Evolutionary conservation across 2,329 filamentous ascomycete species (phyloP).

Genomic region (Dactylellina sp.): DNA sequence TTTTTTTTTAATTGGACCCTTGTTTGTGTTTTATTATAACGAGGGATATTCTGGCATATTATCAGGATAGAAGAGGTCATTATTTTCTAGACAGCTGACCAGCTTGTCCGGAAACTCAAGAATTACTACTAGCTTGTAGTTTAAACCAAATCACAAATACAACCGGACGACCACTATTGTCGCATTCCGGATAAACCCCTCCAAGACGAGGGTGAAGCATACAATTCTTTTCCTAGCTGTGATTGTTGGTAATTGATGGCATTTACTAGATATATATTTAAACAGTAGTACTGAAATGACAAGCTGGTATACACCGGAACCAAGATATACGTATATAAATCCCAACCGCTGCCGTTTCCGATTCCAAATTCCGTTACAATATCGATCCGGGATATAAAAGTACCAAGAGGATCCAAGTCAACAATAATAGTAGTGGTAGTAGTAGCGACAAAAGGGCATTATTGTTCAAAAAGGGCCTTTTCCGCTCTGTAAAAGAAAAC

Average conservation of each 20-base stretch:
- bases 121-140: no score
- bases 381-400: no score
- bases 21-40: conserved; percentile 24
- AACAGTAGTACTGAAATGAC: no score
- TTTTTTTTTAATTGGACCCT: conserved; percentile 31
- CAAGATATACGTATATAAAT: conserved; percentile 3
- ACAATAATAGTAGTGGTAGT: not conserved
- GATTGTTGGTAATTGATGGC: no score
- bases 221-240: no score
- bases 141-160: no score
- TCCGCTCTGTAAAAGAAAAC: not conserved
- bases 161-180: no score
- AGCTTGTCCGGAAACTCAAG: not conserved
- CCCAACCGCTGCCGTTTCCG: conserved; percentile 5
- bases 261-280: no score
- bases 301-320: no score
- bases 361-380: not conserved
- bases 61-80: conserved; percentile 25
- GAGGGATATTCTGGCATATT: conserved; percentile 41
- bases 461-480: not conserved
- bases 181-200: no score
- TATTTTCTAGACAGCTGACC: not conserved
- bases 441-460: not conserved
- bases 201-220: no score
- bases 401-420: not conserved